These are phyloP conservation scores for Corylus avellana DNA, from an alignment of 306 rosid species.

Conservation along the genomic window DNA sequence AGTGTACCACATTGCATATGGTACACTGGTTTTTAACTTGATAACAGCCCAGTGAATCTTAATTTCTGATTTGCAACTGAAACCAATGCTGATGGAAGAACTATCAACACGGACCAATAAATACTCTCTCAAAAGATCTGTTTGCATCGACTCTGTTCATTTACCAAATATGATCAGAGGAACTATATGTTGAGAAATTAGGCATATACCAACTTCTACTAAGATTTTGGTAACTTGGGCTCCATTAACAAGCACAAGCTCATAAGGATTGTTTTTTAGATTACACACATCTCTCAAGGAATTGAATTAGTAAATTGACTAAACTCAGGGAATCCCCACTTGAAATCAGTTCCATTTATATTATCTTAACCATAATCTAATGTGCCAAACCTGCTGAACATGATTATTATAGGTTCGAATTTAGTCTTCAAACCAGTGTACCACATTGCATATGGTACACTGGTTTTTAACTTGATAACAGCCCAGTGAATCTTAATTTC, in stretches of 20 bases:
- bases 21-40: neutral
- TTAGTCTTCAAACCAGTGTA: neutral
- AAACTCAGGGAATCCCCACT: neutral
- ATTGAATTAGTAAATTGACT: neutral
- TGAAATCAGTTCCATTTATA: neutral
- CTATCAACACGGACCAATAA: neutral
- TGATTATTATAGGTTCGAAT: neutral
- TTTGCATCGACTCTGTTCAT: neutral
- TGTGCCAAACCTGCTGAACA: neutral
- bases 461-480: neutral
- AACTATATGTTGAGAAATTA: neutral
- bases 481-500: neutral
- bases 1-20: neutral
- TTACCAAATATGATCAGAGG: neutral
- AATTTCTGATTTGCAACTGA: neutral
- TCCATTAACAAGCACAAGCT: neutral
- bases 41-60: neutral
- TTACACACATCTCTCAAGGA: neutral
- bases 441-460: neutral
- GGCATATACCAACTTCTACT: neutral
- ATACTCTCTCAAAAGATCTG: neutral
- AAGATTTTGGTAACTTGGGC: neutral
- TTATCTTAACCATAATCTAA: neutral
- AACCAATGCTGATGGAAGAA: neutral
- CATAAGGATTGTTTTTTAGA: neutral